Evolutionary conservation across 805 yeast genomes (phyloP).

Genomic region (Brettanomyces sp.): DNA sequence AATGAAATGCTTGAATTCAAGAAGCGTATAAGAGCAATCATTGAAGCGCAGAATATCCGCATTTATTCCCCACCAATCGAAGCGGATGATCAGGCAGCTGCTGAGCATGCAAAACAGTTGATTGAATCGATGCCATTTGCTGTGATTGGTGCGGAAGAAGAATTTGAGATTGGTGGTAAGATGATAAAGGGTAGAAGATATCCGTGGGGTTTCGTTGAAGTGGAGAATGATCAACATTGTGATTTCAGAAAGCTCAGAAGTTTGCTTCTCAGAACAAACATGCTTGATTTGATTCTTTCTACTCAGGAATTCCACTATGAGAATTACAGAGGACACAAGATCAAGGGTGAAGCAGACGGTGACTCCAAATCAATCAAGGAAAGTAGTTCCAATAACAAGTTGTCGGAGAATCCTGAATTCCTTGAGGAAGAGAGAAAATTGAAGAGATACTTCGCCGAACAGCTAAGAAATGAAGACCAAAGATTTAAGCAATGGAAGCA

Average conservation of each 20-base stretch:
- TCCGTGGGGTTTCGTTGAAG: slow-evolving; percentile 88
- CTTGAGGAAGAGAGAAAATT: slow-evolving; percentile 93
- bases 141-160: slow-evolving; percentile 67
- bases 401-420: slow-evolving; percentile 73
- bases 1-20: slow-evolving; percentile 62
- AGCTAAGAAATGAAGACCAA: slow-evolving; percentile 92
- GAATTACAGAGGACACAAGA: slow-evolving; percentile 62
- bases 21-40: slow-evolving; percentile 68
- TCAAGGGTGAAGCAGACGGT: slow-evolving; percentile 33
- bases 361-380: slow-evolving; percentile 9
- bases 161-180: slow-evolving; percentile 55
- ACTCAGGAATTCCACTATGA: slow-evolving; percentile 80
- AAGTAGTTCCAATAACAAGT: slow-evolving; percentile 8
- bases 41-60: slow-evolving; percentile 75
- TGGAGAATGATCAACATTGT: slow-evolving; percentile 77
- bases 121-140: slow-evolving; percentile 86
- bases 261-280: slow-evolving; percentile 68
- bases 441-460: slow-evolving; percentile 92
- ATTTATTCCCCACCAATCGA: slow-evolving; percentile 82
- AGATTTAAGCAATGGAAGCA: slow-evolving; percentile 98
- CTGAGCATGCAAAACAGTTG: slow-evolving; percentile 72
- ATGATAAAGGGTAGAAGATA: slow-evolving; percentile 72
- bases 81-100: slow-evolving; percentile 60
- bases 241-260: slow-evolving; percentile 78
- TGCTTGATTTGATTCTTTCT: slow-evolving; percentile 71